A percentile compares a stretch with the other conserved stretches of the same genome.
These are phyloP conservation scores for Hyaloscypha hepaticicola DNA, from an alignment of 495 filamentous ascomycete genomes.

Conservation along the genomic window DNA sequence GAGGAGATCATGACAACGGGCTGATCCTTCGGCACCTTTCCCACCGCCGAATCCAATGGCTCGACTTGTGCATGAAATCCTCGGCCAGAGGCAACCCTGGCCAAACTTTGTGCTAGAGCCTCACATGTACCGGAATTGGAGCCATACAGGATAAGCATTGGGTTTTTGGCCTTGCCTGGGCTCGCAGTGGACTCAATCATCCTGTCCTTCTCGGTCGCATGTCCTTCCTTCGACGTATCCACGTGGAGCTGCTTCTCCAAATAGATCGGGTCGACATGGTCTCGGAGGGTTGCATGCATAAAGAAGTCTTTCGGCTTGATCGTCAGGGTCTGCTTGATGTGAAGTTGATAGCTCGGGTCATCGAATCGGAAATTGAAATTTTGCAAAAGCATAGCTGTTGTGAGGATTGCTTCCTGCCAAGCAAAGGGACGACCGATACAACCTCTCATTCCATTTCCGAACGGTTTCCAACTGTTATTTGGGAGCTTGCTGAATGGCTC, in stretches of 20 bases:
- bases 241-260: conserved; percentile 52
- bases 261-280: conserved; percentile 55
- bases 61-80: conserved; percentile 59
- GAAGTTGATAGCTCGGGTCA: conserved; percentile 60
- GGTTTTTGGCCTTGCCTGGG: conserved; percentile 33
- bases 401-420: conserved; percentile 59
- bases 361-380: conserved; percentile 59
- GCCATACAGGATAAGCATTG: conserved; percentile 68
- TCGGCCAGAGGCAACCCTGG: conserved; percentile 53
- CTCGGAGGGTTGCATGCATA: conserved; percentile 62
- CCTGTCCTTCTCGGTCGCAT: conserved; percentile 21
- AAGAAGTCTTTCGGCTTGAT: conserved; percentile 72
- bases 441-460: conserved; percentile 55
- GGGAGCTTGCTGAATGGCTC: conserved; percentile 56
- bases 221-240: conserved; percentile 5
- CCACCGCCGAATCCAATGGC: conserved; percentile 59
- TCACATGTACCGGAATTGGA: conserved; percentile 78
- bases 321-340: conserved; percentile 70
- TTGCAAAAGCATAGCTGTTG: conserved; percentile 56
- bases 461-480: conserved; percentile 57
- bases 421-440: conserved; percentile 62
- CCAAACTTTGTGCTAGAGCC: conserved; percentile 61
- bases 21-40: conserved; percentile 57
- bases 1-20: conserved; percentile 68
- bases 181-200: conserved; percentile 23